Percentiles rank a stretch among this genome's conserved stretches.
Conservation (phyloP, 768 basidiomycete genomes). For the Auriscalpium vulgare region DNA sequence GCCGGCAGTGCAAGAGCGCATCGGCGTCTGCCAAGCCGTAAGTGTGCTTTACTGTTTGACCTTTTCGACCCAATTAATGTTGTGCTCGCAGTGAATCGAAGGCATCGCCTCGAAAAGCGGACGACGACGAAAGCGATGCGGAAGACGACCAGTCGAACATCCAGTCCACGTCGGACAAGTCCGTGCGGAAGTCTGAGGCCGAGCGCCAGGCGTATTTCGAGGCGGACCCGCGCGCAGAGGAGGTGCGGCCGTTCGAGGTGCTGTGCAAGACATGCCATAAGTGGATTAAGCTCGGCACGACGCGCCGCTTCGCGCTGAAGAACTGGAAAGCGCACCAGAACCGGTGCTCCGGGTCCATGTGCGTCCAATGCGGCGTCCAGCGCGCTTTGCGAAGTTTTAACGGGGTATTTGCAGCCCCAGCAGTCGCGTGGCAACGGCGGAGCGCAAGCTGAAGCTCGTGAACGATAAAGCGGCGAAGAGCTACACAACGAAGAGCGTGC, state of each 20-base stretch:
- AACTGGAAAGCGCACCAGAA: slow-evolving; percentile 51
- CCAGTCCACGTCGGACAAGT: slow-evolving; percentile 17
- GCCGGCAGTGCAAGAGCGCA: slow-evolving; percentile 39
- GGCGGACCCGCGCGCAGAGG: slow-evolving; percentile 43
- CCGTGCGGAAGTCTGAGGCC: slow-evolving; percentile 25
- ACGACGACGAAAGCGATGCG: slow-evolving; percentile 16
- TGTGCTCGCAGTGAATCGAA: neutral
- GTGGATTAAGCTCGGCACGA: slow-evolving; percentile 46
- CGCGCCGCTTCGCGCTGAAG: slow-evolving; percentile 30
- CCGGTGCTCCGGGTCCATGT: slow-evolving; percentile 39
- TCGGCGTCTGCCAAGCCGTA: slow-evolving; percentile 21
- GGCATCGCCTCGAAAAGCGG: slow-evolving; percentile 5
- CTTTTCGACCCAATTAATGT: neutral
- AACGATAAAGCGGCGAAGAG: slow-evolving; percentile 56
- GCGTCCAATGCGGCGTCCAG: slow-evolving; percentile 14
- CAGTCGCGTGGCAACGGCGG: slow-evolving; percentile 51
- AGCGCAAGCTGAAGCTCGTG: slow-evolving; percentile 52
- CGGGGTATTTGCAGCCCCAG: slow-evolving; percentile 34
- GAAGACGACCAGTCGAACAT: slow-evolving; percentile 22
- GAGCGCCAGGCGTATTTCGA: slow-evolving; percentile 47
- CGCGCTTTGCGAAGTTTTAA: slow-evolving; percentile 1
- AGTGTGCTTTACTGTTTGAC: slow-evolving; percentile 11
- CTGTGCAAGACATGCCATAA: slow-evolving; percentile 54
- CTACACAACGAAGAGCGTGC: slow-evolving; percentile 37
- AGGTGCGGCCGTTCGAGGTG: slow-evolving; percentile 42